Conservation (phyloP, 805 yeast species). For the Kodamaea kakaduensis region DNA sequence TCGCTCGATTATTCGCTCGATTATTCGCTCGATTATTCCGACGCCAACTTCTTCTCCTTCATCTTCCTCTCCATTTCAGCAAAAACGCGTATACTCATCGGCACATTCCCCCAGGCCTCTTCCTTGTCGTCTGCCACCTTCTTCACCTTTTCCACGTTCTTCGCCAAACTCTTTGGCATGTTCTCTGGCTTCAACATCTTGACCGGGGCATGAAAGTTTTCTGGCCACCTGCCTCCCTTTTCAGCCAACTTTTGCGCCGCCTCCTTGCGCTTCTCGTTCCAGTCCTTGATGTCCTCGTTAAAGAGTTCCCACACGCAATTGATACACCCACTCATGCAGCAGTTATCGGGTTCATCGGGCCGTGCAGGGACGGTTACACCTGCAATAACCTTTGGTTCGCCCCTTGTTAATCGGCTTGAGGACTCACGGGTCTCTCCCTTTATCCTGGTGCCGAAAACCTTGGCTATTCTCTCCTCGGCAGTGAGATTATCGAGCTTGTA, state of each 20-base stretch:
- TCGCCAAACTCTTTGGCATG: conserved; percentile 29
- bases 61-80: conserved; percentile 75
- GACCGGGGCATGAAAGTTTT: conserved; percentile 39
- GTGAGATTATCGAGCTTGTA: conserved; percentile 27
- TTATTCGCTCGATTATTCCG: no score
- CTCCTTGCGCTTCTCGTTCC: conserved; percentile 57
- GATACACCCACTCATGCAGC: conserved; percentile 96
- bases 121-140: conserved; percentile 15
- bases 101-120: conserved; percentile 49
- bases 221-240: conserved; percentile 44
- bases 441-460: conserved; percentile 54
- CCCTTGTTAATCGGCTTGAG: conserved; percentile 34
- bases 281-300: conserved; percentile 81
- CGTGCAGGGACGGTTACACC: conserved; percentile 79
- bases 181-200: conserved; percentile 27
- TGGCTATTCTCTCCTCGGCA: conserved; percentile 45
- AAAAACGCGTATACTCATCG: conserved; percentile 73
- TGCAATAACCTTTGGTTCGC: conserved; percentile 34
- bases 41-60: conserved; percentile 37
- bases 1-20: no score
- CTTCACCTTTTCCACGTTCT: conserved; percentile 14
- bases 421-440: conserved; percentile 47
- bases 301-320: conserved; percentile 96
- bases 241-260: conserved; percentile 47
- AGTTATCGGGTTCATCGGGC: conserved; percentile 90